These are phyloP conservation scores for Cladorrhinum samala DNA, from an alignment of 495 filamentous ascomycete species.

Conservation along the genomic window DNA sequence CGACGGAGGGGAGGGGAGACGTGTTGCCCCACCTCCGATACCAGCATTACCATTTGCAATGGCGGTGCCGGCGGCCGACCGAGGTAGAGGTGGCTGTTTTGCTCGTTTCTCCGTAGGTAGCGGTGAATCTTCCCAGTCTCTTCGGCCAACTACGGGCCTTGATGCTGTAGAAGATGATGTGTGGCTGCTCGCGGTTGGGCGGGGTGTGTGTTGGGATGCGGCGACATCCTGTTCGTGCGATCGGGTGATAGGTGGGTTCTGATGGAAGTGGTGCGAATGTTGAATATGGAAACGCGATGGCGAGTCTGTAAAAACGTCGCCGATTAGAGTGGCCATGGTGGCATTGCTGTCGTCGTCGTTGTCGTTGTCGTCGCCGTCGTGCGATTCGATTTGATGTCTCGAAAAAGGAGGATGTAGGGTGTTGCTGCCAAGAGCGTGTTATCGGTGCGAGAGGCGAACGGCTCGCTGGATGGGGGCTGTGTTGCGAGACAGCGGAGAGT, in stretches of 20 bases:
- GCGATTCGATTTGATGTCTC: neutral
- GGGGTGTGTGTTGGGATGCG: conserved; percentile 14
- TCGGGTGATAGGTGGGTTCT: conserved; percentile 33
- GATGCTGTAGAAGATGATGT: too few species aligned
- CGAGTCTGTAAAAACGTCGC: conserved; percentile 41
- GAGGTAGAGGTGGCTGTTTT: conserved; percentile 13
- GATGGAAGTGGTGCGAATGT: conserved; percentile 37
- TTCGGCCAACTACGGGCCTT: conserved; percentile 16
- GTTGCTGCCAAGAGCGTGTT: conserved; percentile 10
- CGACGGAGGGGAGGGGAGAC: conserved; percentile 44
- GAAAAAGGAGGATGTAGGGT: neutral
- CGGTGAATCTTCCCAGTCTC: conserved; percentile 14
- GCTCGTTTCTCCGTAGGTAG: neutral
- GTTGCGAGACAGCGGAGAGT: conserved; percentile 24
- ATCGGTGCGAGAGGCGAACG: conserved; percentile 18
- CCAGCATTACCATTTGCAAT: neutral
- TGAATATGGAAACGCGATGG: conserved; percentile 36
- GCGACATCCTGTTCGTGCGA: conserved; percentile 32
- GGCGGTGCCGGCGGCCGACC: conserved; percentile 12
- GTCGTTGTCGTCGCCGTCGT: neutral
- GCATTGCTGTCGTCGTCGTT: conserved; percentile 19
- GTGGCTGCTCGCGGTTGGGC: conserved; percentile 24
- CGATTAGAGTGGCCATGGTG: conserved; percentile 43
- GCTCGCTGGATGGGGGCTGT: conserved; percentile 18
- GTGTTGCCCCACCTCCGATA: conserved; percentile 27